phyloP scores from a whole-genome alignment of 1,139 yeast genomes.

The Debaryomycetaceae sp. region DNA sequence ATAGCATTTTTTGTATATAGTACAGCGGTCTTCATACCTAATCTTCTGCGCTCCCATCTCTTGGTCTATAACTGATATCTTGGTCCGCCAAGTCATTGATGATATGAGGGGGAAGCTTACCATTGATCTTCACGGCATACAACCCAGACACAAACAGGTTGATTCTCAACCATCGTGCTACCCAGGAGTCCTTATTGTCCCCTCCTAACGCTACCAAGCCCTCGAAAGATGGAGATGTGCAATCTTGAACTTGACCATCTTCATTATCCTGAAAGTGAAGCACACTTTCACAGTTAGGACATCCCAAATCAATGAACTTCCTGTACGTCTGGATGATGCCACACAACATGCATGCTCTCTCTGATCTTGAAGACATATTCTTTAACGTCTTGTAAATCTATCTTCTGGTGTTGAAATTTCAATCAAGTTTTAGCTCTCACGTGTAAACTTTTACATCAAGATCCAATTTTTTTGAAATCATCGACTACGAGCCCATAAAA shows the following conservation, averaged over 20 bases:
- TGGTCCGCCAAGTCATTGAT: conserved; percentile 67
- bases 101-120: conserved; percentile 85
- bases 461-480: background rate
- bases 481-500: background rate
- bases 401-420: background rate
- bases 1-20: background rate
- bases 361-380: conserved; percentile 59
- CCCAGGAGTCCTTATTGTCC: conserved; percentile 84
- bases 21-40: conserved; percentile 18
- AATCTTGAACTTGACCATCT: conserved; percentile 79
- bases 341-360: conserved; percentile 97
- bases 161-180: conserved; percentile 92
- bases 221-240: conserved; percentile 95
- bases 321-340: conserved; percentile 81
- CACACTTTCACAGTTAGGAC: conserved; percentile 96
- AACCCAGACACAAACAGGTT: conserved; percentile 87
- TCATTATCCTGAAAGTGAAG: conserved; percentile 77
- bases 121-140: conserved; percentile 91
- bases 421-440: background rate
- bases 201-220: conserved; percentile 91
- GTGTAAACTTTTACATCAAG: background rate
- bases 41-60: conserved; percentile 94
- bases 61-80: conserved; percentile 82
- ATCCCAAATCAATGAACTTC: conserved; percentile 76
- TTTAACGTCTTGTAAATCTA: background rate